Base-by-base conservation (phyloP, 1,284 basidiomycete genomes). In the Cutaneotrichosporon arboriforme region DNA sequence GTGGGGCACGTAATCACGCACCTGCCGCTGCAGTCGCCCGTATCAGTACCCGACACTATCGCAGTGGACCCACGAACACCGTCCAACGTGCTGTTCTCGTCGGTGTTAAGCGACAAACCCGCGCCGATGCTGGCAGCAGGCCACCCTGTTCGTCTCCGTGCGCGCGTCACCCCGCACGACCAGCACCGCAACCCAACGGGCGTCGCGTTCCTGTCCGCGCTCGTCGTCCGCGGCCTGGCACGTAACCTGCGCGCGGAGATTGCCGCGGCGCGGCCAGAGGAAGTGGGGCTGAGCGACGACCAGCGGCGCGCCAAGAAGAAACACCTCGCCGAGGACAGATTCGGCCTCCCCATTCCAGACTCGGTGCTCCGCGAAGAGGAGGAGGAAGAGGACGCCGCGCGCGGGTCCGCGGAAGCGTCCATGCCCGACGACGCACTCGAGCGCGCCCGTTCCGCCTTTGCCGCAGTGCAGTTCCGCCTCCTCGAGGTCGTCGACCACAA, bases 301-400 rank as follows among this genome's bases (percentile, higher is more conserved):
- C 61, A 61, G 33, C 57, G 58, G 14, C 52, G 52, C 33, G 60
- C 61, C 46, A 66, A 66, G 61, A 67, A 66, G 57, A 65, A 64
- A 43, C 63, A 69, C 41, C 49, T 67, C 10, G 47, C 58, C 14
- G 70, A 67, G 47, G 72, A 75, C 44, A 57, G 69, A 31, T 74
- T 70, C 53, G 74, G 74, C 4, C 57, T 76, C 23, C 73, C 73
- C 7, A 74, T 74, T 42, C 72, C 72, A 4, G 68, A 67, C 3
- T 58, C 46, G 17, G 65, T 74, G 26, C 47, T 69, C 37, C 61
- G 59, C 26, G 70, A 69, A 43, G 68, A 70, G 36, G 67, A 69
- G 39, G 67, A 70, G 52, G 68, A 71, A 47, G 67, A 69, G 54
- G 54, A 58, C 42, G 64, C 54, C 18, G 52, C 53, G 44, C 59